These are phyloP conservation scores for Coniochaeta ligniaria DNA, from an alignment of 2,329 filamentous ascomycete genomes.

Conservation along the genomic window DNA sequence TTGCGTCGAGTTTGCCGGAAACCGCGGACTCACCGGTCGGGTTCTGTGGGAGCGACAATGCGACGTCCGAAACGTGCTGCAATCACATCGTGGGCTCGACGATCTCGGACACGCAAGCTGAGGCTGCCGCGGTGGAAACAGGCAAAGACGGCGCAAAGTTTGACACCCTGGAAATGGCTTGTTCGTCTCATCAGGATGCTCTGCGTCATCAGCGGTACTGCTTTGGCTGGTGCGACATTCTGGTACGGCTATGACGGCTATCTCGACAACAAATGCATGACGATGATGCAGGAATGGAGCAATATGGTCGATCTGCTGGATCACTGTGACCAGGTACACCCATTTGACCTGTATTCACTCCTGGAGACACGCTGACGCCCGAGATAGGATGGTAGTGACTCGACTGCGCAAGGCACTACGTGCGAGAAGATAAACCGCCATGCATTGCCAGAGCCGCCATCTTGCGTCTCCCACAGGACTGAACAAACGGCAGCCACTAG, in stretches of 20 bases:
- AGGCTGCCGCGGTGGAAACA: not conserved
- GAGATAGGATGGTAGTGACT: not conserved
- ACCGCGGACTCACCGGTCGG: too few relatives aligned
- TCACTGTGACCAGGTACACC: not conserved
- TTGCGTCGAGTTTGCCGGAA: too few relatives aligned
- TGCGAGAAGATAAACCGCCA: not conserved
- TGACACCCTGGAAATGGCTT: not conserved
- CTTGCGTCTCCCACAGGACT: not conserved
- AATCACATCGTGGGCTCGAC: not conserved
- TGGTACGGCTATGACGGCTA: not conserved
- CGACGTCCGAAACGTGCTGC: not conserved
- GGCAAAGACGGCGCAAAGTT: not conserved
- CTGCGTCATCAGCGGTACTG: not conserved
- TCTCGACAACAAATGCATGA: not conserved
- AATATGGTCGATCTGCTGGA: not conserved
- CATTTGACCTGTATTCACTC: not conserved
- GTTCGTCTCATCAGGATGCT: not conserved
- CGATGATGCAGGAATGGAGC: not conserved
- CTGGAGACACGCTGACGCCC: not conserved
- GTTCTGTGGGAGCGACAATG: not conserved
- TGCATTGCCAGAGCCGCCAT: not conserved
- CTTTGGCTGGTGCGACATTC: not conserved
- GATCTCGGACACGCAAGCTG: not conserved
- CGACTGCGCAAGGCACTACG: not conserved
- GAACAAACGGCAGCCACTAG: not conserved